These are phyloP conservation scores for Cutaneotrichosporon daszewskae DNA, from an alignment of 1,284 basidiomycete genomes.

Conservation along the genomic window DNA sequence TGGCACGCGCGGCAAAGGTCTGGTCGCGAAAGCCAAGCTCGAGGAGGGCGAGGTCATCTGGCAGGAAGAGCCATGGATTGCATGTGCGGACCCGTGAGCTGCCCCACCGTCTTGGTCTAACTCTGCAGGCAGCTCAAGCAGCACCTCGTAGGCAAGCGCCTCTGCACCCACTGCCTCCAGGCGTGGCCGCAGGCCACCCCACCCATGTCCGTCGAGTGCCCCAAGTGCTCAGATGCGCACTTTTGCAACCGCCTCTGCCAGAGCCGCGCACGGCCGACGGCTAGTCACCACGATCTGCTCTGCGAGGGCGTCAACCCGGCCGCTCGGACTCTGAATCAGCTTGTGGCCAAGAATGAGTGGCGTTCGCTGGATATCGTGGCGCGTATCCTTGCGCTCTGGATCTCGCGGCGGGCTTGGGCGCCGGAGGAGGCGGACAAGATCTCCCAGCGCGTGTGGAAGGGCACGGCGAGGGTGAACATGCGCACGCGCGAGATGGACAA, in stretches of 20 bases:
- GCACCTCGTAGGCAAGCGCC: slow-evolving; percentile 16
- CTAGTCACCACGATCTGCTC: slow-evolving; percentile 63
- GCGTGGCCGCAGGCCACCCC: slow-evolving; percentile 25
- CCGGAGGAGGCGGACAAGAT: slow-evolving; percentile 40
- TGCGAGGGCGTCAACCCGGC: slow-evolving; percentile 70
- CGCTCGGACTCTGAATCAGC: slow-evolving; percentile 57
- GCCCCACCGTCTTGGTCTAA: background rate
- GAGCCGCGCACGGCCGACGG: slow-evolving; percentile 50
- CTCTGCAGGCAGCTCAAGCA: slow-evolving; percentile 23
- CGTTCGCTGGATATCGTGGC: slow-evolving; percentile 68
- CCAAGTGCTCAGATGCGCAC: slow-evolving; percentile 49
- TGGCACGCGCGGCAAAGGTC: slow-evolving; percentile 70
- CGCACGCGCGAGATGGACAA: slow-evolving; percentile 34
- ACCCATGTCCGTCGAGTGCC: slow-evolving; percentile 26
- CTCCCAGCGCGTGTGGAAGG: slow-evolving; percentile 33
- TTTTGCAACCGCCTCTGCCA: slow-evolving; percentile 77
- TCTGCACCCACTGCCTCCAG: slow-evolving; percentile 39
- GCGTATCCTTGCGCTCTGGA: slow-evolving; percentile 59
- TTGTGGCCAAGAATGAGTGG: slow-evolving; percentile 59
- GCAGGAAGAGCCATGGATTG: slow-evolving; percentile 59
- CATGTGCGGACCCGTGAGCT: slow-evolving; percentile 40
- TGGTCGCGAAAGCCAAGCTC: slow-evolving; percentile 65
- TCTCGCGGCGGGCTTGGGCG: slow-evolving; percentile 56
- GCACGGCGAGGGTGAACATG: slow-evolving; percentile 40
- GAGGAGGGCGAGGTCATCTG: slow-evolving; percentile 68